A percentile compares a stretch with the other conserved stretches of the same genome.
Evolutionary conservation across 1,284 basidiomycete species (phyloP).

Genomic region (Neonothopanus nambi): DNA sequence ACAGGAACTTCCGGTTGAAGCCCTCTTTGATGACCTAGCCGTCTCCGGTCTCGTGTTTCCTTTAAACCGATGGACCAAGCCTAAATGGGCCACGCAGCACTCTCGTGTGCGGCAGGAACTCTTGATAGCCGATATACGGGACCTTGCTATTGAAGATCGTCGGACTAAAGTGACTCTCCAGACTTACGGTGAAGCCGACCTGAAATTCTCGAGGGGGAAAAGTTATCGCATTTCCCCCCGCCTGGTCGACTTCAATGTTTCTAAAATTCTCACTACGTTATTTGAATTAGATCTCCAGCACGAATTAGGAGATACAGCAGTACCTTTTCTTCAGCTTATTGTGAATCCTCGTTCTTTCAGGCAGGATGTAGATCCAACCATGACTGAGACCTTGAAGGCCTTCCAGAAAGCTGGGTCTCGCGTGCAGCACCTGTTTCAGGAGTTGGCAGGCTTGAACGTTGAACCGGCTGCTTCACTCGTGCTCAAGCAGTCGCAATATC

Average conservation of each 20-base stretch:
- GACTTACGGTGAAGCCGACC: slow-evolving; percentile 36
- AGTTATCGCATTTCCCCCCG: slow-evolving; percentile 47
- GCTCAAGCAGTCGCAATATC: slow-evolving; percentile 45
- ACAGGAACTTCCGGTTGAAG: slow-evolving; percentile 40
- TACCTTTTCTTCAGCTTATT: slow-evolving; percentile 45
- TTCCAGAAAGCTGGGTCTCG: slow-evolving; percentile 30
- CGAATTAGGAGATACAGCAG: slow-evolving; percentile 18
- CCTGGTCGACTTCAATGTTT: slow-evolving; percentile 51
- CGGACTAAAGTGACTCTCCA: slow-evolving; percentile 36
- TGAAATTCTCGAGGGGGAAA: slow-evolving; percentile 28
- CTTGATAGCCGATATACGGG: slow-evolving; percentile 40
- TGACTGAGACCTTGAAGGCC: slow-evolving; percentile 18
- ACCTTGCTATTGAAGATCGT: slow-evolving; percentile 33
- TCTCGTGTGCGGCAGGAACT: slow-evolving; percentile 36
- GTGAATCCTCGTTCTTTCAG: slow-evolving; percentile 41
- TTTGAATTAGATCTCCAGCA: slow-evolving; percentile 44
- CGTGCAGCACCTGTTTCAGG: slow-evolving; percentile 41
- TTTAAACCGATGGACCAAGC: slow-evolving; percentile 36
- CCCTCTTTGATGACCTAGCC: slow-evolving; percentile 46
- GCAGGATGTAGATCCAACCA: slow-evolving; percentile 15
- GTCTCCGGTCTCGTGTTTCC: slow-evolving; percentile 45
- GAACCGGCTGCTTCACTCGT: slow-evolving; percentile 36
- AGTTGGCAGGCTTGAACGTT: slow-evolving; percentile 32
- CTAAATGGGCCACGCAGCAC: slow-evolving; percentile 39
- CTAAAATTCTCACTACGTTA: slow-evolving; percentile 43